Base-by-base conservation (phyloP, 2,329 filamentous ascomycete genomes). In the Colletotrichum sp. region DNA sequence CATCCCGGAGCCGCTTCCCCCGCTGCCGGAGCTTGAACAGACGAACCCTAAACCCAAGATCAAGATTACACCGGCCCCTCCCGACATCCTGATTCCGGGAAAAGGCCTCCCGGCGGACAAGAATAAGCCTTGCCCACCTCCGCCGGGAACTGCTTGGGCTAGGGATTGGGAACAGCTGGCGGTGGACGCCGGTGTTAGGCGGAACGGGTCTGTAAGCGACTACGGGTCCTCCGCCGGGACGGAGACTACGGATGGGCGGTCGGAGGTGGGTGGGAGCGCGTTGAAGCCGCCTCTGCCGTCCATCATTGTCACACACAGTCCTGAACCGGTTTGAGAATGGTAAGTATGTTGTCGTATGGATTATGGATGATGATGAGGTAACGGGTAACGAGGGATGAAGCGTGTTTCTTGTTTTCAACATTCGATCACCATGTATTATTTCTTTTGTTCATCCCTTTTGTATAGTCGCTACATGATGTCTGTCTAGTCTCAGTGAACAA, bases 121-220 rank as follows among this genome's bases (percentile, higher is more conserved):
- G 59, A 34, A 68, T 30, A 75, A 75, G 14, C 73, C 70, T 57
- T 75, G 73, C 30, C 73, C 73, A 39, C 73, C 74, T 14, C 76
- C 76, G 26, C 77, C 77, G 4, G 77, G 77, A 16, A 78, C 77
- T 21, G 77, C 77, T 6, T 78, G 77, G 77, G 75, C 77, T 21
- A 68, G 52, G 9, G 77, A 78, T 36, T 78, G 77, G 77, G 77
- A 78, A 26, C 72, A 77, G 55, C 43, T 78, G 24, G 75, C 77
- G 21, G 77, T 71, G 9, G 77, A 78, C 43, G 34, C 75, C 2
- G 75, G 77, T 13, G 75, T 77, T 3, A 68, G 63, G 16, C 69
- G 77, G 61, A 75, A 73, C 52, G 75, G 61, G 10, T 78, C 77
- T 4, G 59, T 71, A 7, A 77, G 76, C 55, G 73, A 76, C 57